Conservation (phyloP, 2,329 filamentous ascomycete species). For the Colletotrichum sublineola region DNA sequence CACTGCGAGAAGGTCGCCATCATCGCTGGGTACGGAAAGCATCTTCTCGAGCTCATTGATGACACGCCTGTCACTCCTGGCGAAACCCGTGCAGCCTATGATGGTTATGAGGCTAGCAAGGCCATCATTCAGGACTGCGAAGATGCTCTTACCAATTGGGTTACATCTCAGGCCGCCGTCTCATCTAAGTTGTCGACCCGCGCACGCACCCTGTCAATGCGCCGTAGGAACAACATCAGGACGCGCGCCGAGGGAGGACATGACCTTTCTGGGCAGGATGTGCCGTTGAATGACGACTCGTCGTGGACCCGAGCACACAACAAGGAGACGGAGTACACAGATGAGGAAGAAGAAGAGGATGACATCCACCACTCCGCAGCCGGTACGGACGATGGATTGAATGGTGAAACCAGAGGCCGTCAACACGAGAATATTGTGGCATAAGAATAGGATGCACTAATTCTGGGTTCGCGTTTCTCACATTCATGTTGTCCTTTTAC, state of each 20-base stretch:
- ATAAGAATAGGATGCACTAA: constrained; percentile 47
- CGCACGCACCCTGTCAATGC: constrained; percentile 87
- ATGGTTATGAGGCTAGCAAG: constrained; percentile 98
- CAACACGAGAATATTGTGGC: constrained; percentile 65
- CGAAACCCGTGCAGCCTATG: constrained; percentile 94
- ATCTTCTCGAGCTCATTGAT: constrained; percentile 95
- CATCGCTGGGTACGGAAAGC: constrained; percentile 97
- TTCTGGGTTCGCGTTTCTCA: background rate
- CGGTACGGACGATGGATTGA: constrained; percentile 66
- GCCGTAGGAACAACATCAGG: constrained; percentile 79
- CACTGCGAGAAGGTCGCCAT: constrained; percentile 99
- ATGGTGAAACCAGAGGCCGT: constrained; percentile 69
- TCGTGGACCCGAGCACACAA: constrained; percentile 86
- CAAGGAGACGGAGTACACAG: constrained; percentile 68
- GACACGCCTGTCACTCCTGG: constrained; percentile 97
- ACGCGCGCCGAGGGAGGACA: constrained; percentile 75
- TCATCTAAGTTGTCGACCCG: constrained; percentile 88
- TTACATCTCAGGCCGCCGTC: constrained; percentile 89
- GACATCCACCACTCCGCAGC: constrained; percentile 63
- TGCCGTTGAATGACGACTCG: constrained; percentile 81
- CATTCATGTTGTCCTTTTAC: background rate
- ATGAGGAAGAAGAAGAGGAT: constrained; percentile 76
- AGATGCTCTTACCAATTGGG: constrained; percentile 97
- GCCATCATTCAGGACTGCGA: constrained; percentile 99
- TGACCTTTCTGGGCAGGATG: constrained; percentile 87